Conservation (phyloP, 306 rosid species). For the Ochetophila trinervis region DNA sequence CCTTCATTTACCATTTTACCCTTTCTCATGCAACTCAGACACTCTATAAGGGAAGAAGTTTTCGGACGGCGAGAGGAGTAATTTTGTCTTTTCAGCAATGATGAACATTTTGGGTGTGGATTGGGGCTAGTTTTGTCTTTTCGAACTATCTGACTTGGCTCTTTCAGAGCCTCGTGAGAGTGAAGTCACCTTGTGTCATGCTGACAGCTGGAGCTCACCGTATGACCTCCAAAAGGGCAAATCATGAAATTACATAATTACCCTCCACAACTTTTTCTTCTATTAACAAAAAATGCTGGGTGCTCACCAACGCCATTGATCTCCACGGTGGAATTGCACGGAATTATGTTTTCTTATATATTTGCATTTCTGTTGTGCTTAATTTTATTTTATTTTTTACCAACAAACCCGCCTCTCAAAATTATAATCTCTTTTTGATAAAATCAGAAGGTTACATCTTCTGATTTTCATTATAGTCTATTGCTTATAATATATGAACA, state of each 20-base stretch:
- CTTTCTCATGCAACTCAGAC: neutral
- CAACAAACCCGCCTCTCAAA: too few relatives aligned
- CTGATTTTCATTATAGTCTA: too few relatives aligned
- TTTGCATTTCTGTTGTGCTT: too few relatives aligned
- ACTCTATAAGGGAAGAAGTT: too few relatives aligned
- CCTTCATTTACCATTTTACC: neutral
- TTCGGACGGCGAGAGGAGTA: constrained; percentile 11
- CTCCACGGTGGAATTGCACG: constrained; percentile 1
- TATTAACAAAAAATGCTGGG: neutral
- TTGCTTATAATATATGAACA: too few relatives aligned
- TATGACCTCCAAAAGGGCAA: neutral
- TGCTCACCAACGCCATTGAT: constrained; percentile 10
- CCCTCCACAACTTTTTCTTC: neutral
- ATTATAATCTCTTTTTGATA: too few relatives aligned
- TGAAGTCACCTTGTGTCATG: constrained; percentile 43
- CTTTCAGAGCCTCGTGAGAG: neutral
- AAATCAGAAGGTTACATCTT: too few relatives aligned
- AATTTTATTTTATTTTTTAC: too few relatives aligned
- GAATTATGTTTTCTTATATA: neutral
- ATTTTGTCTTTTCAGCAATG: neutral
- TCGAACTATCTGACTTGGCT: neutral
- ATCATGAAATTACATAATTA: constrained; percentile 15
- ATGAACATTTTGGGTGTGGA: neutral
- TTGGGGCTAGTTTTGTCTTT: neutral
- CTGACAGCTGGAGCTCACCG: constrained; percentile 31